A percentile compares a stretch with the other conserved stretches of the same genome.
phyloP scores from a whole-genome alignment of 306 rosid genomes.

The Vigna mungo region DNA sequence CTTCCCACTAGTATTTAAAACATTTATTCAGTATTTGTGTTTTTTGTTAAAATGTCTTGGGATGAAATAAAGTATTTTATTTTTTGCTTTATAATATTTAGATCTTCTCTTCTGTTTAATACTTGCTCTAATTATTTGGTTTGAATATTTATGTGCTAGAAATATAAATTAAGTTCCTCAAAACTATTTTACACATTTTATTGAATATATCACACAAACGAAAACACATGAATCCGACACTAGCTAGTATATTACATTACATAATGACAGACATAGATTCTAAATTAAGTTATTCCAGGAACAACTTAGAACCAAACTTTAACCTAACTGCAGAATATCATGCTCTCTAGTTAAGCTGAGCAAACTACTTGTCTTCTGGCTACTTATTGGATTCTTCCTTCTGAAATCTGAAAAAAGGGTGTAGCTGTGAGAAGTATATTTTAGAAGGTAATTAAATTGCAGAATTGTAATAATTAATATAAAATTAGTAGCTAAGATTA shows the following conservation, averaged over 20 bases:
- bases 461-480: neutral
- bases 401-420: neutral
- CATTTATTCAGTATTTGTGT: too few relatives aligned
- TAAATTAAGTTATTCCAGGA: neutral
- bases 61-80: too few relatives aligned
- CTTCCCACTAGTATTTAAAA: too few relatives aligned
- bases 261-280: neutral
- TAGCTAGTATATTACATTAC: neutral
- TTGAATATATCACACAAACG: neutral
- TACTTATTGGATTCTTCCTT: neutral
- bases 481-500: neutral
- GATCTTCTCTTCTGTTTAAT: too few relatives aligned
- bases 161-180: neutral
- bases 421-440: neutral
- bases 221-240: neutral
- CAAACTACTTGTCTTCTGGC: neutral
- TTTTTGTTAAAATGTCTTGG: too few relatives aligned
- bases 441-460: neutral
- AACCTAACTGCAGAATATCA: neutral
- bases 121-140: too few relatives aligned
- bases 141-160: too few relatives aligned
- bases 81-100: too few relatives aligned
- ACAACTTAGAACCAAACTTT: neutral
- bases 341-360: neutral
- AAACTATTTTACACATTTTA: neutral